Conservation (phyloP, 2,329 filamentous ascomycete species). For the Cladosporium oxysporum region DNA sequence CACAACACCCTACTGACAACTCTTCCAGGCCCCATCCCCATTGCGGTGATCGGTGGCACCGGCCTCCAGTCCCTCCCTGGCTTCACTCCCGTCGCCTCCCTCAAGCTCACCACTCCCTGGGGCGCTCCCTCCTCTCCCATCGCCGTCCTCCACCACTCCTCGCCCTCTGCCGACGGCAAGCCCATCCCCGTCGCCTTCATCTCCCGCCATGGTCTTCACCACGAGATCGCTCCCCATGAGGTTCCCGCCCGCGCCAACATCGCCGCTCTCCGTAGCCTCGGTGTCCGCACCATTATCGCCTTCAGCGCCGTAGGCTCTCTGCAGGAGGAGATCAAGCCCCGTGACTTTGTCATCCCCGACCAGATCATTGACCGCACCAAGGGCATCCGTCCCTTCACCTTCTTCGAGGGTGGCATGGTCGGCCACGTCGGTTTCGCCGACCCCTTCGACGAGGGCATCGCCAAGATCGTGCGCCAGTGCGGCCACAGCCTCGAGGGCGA, state of each 20-base stretch:
- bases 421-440: constrained; percentile 95
- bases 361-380: constrained; percentile 98
- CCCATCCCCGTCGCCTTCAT: constrained; percentile 79
- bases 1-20: background rate
- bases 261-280: constrained; percentile 87
- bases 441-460: constrained; percentile 81
- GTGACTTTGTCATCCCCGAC: constrained; percentile 95
- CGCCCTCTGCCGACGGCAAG: constrained; percentile 61
- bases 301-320: constrained; percentile 94
- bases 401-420: constrained; percentile 90
- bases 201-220: constrained; percentile 84
- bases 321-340: constrained; percentile 87
- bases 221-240: constrained; percentile 90
- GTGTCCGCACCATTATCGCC: constrained; percentile 87
- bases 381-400: constrained; percentile 90
- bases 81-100: constrained; percentile 78
- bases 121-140: constrained; percentile 76
- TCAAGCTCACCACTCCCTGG: constrained; percentile 84
- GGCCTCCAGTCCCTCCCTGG: constrained; percentile 84
- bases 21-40: constrained; percentile 48
- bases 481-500: constrained; percentile 78
- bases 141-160: constrained; percentile 86
- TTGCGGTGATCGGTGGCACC: constrained; percentile 68
- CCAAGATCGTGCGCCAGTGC: constrained; percentile 74
- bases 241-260: constrained; percentile 96